These are phyloP conservation scores for Colletotrichum sp. DNA, from an alignment of 2,329 filamentous ascomycete genomes.

Conservation along the genomic window DNA sequence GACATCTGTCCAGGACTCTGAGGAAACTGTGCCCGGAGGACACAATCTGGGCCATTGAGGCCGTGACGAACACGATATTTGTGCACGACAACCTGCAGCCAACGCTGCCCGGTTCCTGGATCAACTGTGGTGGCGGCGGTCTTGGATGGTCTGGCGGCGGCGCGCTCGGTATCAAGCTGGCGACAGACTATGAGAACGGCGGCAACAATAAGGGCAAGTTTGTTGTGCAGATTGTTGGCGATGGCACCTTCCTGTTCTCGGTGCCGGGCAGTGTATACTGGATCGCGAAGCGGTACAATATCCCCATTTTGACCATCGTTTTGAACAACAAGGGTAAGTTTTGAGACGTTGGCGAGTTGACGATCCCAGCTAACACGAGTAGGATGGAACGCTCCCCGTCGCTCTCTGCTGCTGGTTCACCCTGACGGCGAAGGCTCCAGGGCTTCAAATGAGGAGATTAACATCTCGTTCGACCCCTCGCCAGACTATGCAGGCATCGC, in stretches of 20 bases:
- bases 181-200: slow-evolving; percentile 48
- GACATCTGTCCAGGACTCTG: slow-evolving; percentile 36
- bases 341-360: neutral
- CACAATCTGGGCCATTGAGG: slow-evolving; percentile 78
- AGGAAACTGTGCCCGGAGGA: slow-evolving; percentile 39
- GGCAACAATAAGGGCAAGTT: slow-evolving; percentile 45
- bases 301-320: slow-evolving; percentile 59
- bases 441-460: slow-evolving; percentile 49
- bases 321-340: slow-evolving; percentile 59
- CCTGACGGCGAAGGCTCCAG: slow-evolving; percentile 43
- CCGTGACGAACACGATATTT: slow-evolving; percentile 72
- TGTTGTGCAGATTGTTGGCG: slow-evolving; percentile 60
- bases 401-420: slow-evolving; percentile 46
- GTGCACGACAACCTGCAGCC: slow-evolving; percentile 75
- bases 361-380: neutral
- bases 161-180: slow-evolving; percentile 78
- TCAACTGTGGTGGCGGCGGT: slow-evolving; percentile 82
- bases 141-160: slow-evolving; percentile 82
- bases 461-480: slow-evolving; percentile 48
- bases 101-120: slow-evolving; percentile 72
- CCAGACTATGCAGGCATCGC: slow-evolving; percentile 42
- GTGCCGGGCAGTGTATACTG: slow-evolving; percentile 61
- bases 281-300: slow-evolving; percentile 58
- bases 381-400: slow-evolving; percentile 51
- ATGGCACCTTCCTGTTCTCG: slow-evolving; percentile 61